phyloP scores from a whole-genome alignment of 371 early-diverging fungal species.

The Mucor piriformis region DNA sequence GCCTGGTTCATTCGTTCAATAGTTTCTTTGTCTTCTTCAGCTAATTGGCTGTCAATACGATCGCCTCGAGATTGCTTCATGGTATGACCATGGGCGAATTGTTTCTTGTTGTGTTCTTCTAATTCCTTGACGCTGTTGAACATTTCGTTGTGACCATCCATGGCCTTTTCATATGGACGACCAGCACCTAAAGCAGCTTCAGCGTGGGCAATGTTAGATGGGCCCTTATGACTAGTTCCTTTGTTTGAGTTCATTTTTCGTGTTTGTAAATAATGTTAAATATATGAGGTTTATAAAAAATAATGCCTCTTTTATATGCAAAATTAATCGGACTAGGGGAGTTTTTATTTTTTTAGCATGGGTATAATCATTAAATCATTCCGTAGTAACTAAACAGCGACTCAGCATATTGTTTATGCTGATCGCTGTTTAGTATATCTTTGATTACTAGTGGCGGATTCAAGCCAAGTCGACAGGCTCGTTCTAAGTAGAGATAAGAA shows the following conservation, averaged over 20 bases:
- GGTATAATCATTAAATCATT: neutral
- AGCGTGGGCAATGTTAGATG: slow-evolving; percentile 17
- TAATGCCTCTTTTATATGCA: neutral
- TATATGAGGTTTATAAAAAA: neutral
- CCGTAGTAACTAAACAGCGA: slow-evolving; percentile 14
- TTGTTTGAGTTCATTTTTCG: neutral
- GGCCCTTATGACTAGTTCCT: slow-evolving; percentile 3
- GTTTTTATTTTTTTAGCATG: neutral
- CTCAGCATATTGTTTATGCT: neutral
- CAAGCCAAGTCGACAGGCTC: slow-evolving; percentile 4
- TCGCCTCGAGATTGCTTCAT: slow-evolving; percentile 18
- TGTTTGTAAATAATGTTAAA: neutral
- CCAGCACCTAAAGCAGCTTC: slow-evolving; percentile 29
- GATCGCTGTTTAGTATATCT: neutral
- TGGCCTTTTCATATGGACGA: slow-evolving; percentile 22
- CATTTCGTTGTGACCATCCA: slow-evolving; percentile 22
- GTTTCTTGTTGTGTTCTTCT: slow-evolving; percentile 3
- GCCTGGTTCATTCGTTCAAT: slow-evolving; percentile 19
- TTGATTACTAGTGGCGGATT: slow-evolving; percentile 8
- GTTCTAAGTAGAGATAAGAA: slow-evolving; percentile 1
- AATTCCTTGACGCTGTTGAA: slow-evolving; percentile 19
- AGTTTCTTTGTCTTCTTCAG: slow-evolving; percentile 19
- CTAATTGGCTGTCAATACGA: slow-evolving; percentile 23
- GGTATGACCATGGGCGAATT: slow-evolving; percentile 8
- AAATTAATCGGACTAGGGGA: neutral